These are phyloP conservation scores for Trichoderma gamsii DNA, from an alignment of 495 filamentous ascomycete genomes.

Conservation along the genomic window DNA sequence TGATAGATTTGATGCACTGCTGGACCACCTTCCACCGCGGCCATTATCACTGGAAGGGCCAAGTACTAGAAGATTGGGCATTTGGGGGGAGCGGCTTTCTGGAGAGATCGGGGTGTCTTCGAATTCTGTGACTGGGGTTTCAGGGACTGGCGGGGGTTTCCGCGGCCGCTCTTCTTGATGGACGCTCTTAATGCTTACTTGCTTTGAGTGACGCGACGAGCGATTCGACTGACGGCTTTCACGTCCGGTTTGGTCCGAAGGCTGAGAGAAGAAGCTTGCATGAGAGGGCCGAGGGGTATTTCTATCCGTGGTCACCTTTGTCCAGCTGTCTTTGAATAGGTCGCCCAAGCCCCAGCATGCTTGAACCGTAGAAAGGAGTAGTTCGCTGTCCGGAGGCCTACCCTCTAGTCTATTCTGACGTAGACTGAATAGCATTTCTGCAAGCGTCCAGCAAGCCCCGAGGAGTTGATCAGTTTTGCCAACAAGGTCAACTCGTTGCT, in stretches of 20 bases:
- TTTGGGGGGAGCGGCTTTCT: conserved; percentile 57
- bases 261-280: conserved; percentile 53
- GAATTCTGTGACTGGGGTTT: conserved; percentile 90
- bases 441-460: conserved; percentile 81
- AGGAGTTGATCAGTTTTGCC: conserved; percentile 78
- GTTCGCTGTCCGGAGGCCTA: conserved; percentile 68
- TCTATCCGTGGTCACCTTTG: conserved; percentile 76
- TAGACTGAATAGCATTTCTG: conserved; percentile 90
- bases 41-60: conserved; percentile 51
- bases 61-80: conserved; percentile 81
- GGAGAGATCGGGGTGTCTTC: conserved; percentile 80
- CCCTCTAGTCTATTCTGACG: conserved; percentile 75
- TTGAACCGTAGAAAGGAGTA: conserved; percentile 79
- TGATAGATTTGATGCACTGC: conserved; percentile 66
- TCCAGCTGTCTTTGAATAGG: conserved; percentile 90
- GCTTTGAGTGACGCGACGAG: conserved; percentile 41
- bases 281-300: conserved; percentile 82
- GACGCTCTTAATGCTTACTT: conserved; percentile 37
- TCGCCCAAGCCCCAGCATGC: conserved; percentile 95
- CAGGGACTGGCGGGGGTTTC: conserved; percentile 46
- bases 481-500: conserved; percentile 69
- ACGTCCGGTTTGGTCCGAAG: conserved; percentile 19
- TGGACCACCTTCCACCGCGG: conserved; percentile 60
- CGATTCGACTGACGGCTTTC: conserved; percentile 31
- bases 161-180: conserved; percentile 28